Percentiles rank a stretch among this genome's conserved stretches.
Evolutionary conservation across 371 early-diverging fungal genomes (phyloP).

Genomic region (Mucor piriformis): DNA sequence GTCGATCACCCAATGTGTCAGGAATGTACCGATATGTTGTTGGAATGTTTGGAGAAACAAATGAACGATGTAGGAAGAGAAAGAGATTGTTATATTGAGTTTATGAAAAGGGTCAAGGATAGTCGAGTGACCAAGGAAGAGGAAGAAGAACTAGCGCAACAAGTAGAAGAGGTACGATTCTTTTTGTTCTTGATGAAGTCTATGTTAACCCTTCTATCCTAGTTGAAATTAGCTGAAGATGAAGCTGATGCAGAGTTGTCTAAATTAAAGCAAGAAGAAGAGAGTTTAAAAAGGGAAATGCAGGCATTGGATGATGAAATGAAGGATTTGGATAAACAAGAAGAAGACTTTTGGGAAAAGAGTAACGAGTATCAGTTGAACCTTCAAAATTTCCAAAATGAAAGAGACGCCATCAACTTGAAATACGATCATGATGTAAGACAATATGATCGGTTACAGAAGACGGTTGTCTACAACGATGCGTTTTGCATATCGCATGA

Average conservation of each 20-base stretch:
- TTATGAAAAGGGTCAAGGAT: constrained; percentile 61
- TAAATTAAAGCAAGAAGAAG: constrained; percentile 65
- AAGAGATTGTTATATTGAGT: constrained; percentile 76
- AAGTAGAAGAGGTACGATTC: constrained; percentile 53
- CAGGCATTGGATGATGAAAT: constrained; percentile 63
- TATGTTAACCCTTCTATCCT: neutral
- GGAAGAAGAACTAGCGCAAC: constrained; percentile 43
- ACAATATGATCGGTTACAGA: constrained; percentile 83
- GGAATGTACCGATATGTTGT: constrained; percentile 83
- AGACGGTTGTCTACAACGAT: constrained; percentile 93
- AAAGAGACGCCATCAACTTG: constrained; percentile 79
- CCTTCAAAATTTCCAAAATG: constrained; percentile 68
- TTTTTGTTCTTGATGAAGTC: neutral
- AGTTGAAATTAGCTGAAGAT: constrained; percentile 55
- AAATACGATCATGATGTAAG: constrained; percentile 77
- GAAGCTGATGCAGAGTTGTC: constrained; percentile 57
- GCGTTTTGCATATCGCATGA: constrained; percentile 87
- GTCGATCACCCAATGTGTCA: constrained; percentile 89
- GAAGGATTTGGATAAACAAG: constrained; percentile 63
- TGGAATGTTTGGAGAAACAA: constrained; percentile 70
- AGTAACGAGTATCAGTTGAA: constrained; percentile 72
- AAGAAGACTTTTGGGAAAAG: constrained; percentile 75
- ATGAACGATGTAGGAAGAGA: constrained; percentile 72
- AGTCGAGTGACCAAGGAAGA: constrained; percentile 56
- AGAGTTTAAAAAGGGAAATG: constrained; percentile 59